phyloP scores from a whole-genome alignment of 495 filamentous ascomycete species.

The Aspergillus kassunensis region DNA sequence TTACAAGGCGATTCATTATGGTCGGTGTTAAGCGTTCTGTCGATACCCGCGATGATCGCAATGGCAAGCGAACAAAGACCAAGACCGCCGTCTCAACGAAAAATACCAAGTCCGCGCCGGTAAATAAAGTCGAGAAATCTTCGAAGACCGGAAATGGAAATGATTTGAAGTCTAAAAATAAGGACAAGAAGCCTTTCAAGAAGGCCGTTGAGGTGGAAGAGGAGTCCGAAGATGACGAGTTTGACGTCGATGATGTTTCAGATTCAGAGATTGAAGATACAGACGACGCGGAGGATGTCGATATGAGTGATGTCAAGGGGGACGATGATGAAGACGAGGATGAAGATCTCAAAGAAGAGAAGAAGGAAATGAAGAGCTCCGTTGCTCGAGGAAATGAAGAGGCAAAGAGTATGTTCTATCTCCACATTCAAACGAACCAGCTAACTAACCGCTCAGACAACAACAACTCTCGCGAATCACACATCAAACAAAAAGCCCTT shows the following conservation, averaged over 20 bases:
- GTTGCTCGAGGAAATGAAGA: constrained; percentile 14
- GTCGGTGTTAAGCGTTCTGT: constrained; percentile 43
- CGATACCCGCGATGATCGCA: constrained; percentile 40
- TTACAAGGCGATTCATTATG: constrained; percentile 25
- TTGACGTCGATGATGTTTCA: constrained; percentile 42
- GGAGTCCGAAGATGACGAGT: constrained; percentile 38
- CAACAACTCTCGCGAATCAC: constrained; percentile 69
- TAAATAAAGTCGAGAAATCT: constrained; percentile 29
- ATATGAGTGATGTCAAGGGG: constrained; percentile 33
- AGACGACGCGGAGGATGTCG: constrained; percentile 33
- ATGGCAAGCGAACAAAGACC: constrained; percentile 46
- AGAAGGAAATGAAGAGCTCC: neutral
- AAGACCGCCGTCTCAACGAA: constrained; percentile 36
- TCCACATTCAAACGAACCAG: neutral
- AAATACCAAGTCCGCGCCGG: constrained; percentile 30
- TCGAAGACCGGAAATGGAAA: constrained; percentile 29
- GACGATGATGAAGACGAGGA: constrained; percentile 26
- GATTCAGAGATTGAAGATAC: constrained; percentile 36
- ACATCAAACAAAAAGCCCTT: constrained; percentile 87
- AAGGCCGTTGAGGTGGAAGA: constrained; percentile 32
- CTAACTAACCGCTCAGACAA: constrained; percentile 25
- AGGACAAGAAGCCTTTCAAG: constrained; percentile 34
- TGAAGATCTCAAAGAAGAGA: neutral
- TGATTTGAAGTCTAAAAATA: constrained; percentile 24
- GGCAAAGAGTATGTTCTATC: constrained; percentile 31